Conservation (phyloP, 23 red algal species). For the Cyanidium caldarium region DNA sequence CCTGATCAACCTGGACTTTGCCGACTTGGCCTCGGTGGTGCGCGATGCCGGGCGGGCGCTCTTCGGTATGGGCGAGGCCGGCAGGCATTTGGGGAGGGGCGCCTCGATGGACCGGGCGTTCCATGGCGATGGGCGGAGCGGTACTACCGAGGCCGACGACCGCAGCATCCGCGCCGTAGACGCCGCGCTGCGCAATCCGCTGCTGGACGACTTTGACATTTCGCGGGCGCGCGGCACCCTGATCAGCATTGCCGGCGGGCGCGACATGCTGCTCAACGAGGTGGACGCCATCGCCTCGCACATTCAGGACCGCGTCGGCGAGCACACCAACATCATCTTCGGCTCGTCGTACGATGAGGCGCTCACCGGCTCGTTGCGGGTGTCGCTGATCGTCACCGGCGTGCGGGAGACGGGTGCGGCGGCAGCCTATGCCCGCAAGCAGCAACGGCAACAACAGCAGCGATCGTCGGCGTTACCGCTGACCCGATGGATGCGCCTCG, state of each 20-base stretch:
- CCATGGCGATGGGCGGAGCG: no score
- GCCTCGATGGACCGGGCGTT: background rate
- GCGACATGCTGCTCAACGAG: constrained; percentile 10
- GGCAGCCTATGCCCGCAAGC: background rate
- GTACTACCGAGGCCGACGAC: no score
- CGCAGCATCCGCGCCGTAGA: background rate
- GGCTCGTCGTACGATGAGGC: constrained; percentile 9
- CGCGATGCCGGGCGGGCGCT: constrained; percentile 8
- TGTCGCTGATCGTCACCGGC: constrained; percentile 9
- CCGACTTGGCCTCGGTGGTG: constrained; percentile 6
- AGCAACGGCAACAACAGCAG: background rate
- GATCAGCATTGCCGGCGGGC: constrained; percentile 16
- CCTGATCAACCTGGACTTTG: constrained; percentile 21
- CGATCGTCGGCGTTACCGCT: no score
- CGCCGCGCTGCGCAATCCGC: background rate
- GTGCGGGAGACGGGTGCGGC: background rate
- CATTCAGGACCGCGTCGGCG: constrained; percentile 13
- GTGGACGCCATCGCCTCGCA: constrained; percentile 10
- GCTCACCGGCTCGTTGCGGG: constrained; percentile 1
- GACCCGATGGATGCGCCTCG: no score
- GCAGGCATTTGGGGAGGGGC: background rate
- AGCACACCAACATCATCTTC: constrained; percentile 23
- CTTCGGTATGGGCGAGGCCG: constrained; percentile 16
- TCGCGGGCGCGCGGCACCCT: constrained; percentile 2
- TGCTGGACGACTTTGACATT: constrained; percentile 10